Evolutionary conservation across 2,329 filamentous ascomycete species (phyloP).

Genomic region (Zymoseptoria passerinii): DNA sequence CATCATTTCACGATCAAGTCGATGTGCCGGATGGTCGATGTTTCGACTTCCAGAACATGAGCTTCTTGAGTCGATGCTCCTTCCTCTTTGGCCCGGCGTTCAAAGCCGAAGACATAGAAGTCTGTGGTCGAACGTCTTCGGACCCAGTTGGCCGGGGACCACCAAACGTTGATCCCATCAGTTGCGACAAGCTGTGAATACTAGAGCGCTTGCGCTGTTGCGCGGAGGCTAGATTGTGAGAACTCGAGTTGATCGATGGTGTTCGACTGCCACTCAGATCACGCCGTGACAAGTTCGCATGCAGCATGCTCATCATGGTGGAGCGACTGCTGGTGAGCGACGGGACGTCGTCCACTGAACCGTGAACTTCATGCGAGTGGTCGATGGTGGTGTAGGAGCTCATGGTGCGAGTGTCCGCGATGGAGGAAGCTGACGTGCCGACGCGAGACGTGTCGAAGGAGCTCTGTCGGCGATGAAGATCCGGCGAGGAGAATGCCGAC

Average conservation of each 20-base stretch:
- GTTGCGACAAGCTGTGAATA: conserved; percentile 65
- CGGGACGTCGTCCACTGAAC: conserved; percentile 65
- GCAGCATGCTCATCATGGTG: conserved; percentile 63
- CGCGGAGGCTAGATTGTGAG: conserved; percentile 29
- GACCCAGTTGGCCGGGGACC: conserved; percentile 6
- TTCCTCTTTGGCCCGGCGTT: conserved; percentile 64
- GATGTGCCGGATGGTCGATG: conserved; percentile 19
- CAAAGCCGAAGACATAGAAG: conserved; percentile 30
- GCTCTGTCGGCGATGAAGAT: conserved; percentile 52
- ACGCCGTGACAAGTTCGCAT: conserved; percentile 32
- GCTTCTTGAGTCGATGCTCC: conserved; percentile 60
- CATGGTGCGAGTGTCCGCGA: conserved; percentile 61
- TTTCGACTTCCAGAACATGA: conserved; percentile 71
- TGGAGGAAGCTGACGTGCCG: conserved; percentile 66
- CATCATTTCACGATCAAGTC: conserved; percentile 6
- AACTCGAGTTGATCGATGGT: conserved; percentile 35
- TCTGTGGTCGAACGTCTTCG: conserved; percentile 32
- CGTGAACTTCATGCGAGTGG: conserved; percentile 61
- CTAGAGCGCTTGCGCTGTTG: conserved; percentile 66
- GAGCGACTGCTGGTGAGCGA: conserved; percentile 70
- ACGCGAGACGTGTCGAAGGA: conserved; percentile 62
- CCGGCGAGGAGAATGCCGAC: conserved; percentile 55
- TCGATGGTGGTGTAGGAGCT: conserved; percentile 66
- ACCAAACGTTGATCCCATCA: conserved; percentile 66
- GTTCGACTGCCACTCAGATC: conserved; percentile 32